phyloP scores from a whole-genome alignment of 2,329 filamentous ascomycete genomes.

The Dothistroma septosporum region DNA sequence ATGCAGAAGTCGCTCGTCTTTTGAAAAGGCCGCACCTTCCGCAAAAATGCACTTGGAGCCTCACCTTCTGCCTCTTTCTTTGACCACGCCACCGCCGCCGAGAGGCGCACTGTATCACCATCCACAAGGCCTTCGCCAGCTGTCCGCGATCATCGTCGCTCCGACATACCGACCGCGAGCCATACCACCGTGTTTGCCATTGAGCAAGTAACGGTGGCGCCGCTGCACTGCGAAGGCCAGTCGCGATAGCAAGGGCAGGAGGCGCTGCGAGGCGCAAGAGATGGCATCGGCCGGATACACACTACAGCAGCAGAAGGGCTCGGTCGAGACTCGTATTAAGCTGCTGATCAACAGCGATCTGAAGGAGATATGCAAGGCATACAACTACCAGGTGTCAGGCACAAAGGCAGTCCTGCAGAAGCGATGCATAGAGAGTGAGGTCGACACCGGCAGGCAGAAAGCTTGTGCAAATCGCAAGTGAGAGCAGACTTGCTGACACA shows the following conservation, averaged over 20 bases:
- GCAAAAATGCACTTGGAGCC: conserved; percentile 10
- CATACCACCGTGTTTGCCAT: neutral
- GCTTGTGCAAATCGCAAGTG: neutral
- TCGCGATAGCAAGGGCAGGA: neutral
- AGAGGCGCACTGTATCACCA: neutral
- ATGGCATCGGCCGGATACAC: conserved; percentile 36
- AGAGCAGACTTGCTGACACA: conserved; percentile 10
- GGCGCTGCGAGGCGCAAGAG: conserved; percentile 11
- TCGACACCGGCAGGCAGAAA: conserved; percentile 2
- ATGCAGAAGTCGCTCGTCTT: neutral
- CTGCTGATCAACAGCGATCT: conserved; percentile 62
- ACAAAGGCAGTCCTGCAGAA: conserved; percentile 79
- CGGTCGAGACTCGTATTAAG: conserved; percentile 39
- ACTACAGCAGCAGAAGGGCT: conserved; percentile 38
- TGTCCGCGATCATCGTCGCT: neutral
- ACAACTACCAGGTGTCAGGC: conserved; percentile 72
- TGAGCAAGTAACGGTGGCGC: neutral
- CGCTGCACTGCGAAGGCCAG: neutral
- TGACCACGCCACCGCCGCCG: neutral
- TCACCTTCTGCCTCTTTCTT: conserved; percentile 10
- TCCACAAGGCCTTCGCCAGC: neutral
- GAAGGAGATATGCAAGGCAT: conserved; percentile 69
- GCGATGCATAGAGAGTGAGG: conserved; percentile 69
- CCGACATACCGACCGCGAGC: neutral
- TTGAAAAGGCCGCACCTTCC: conserved; percentile 11